phyloP scores from a whole-genome alignment of 371 early-diverging fungal species.

The Nosema muscidifuracis region DNA sequence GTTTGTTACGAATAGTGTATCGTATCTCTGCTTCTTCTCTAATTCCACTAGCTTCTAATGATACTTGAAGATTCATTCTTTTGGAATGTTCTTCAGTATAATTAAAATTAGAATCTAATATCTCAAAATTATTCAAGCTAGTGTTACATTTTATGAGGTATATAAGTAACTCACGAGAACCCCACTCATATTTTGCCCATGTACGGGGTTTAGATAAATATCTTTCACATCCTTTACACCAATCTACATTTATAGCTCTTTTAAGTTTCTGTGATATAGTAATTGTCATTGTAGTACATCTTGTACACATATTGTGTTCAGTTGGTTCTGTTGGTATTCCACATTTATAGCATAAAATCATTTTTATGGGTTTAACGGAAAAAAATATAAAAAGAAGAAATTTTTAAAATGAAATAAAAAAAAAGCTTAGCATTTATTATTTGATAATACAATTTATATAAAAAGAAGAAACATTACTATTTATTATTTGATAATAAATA shows the following conservation, averaged over 20 bases:
- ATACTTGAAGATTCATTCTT: constrained; percentile 81
- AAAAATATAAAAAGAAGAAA: not conserved
- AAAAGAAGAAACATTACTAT: no score
- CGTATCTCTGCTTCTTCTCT: constrained; percentile 83
- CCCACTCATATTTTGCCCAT: constrained; percentile 80
- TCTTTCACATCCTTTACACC: constrained; percentile 87
- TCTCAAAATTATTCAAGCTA: constrained; percentile 70
- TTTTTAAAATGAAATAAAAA: not conserved
- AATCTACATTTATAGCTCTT: constrained; percentile 80
- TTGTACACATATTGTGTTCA: constrained; percentile 89
- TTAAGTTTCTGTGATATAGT: constrained; percentile 65
- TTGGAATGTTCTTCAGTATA: constrained; percentile 96
- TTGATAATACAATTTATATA: no score
- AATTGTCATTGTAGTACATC: constrained; percentile 86
- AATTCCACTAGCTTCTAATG: constrained; percentile 27
- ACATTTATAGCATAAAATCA: constrained; percentile 82
- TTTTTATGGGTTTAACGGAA: constrained; percentile 20
- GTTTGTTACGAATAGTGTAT: constrained; percentile 77
- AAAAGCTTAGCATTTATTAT: no score
- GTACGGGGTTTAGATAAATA: constrained; percentile 85
- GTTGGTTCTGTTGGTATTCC: constrained; percentile 89
- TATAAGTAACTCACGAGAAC: constrained; percentile 82
- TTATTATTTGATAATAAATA: no score
- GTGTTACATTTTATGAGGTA: constrained; percentile 75
- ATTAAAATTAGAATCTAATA: constrained; percentile 91